Base-by-base conservation (phyloP, 2,329 filamentous ascomycete species). In the Rhynchosporium secalis region DNA sequence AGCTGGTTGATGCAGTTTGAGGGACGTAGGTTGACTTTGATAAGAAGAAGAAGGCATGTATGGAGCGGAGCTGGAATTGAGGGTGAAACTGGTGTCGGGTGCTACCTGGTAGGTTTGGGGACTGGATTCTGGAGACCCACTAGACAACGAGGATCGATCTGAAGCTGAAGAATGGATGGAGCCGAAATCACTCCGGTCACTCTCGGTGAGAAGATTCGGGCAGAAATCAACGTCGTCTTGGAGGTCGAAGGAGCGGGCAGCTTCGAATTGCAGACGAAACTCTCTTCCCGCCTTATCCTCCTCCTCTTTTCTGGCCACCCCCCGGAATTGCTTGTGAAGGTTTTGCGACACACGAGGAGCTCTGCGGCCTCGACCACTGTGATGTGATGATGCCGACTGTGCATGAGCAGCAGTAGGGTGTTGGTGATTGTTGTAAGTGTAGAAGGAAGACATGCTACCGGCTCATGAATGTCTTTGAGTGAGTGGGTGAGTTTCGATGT, bases 171-270 rank as follows among this genome's bases (percentile, higher is more conserved):
- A 96, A 78, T 94, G 91, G 69, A 97, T 96, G 60, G 92, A 96
- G 72, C 93, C 89, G 75, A 96, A 81, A 91, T 97, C 68, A 52
- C 55, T 71, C 75, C 96, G 81, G 90, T 97, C 68, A 55, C 55
- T 71, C 67, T 97, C 93, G 41, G 92, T 96, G 80, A 98, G 81
- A 70, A 98, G 84, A 75, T 89, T 87, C 66, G 94, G 94, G 78
- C 93, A 97, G 78, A 98, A 98, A 77, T 96, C 89, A 79, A 96
- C 84, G 76, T 98, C 94, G 75, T 98, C 94, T 73, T 97, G 94
- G 66, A 98, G 83, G 71, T 98, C 94, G 73, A 98, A 98, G 9
- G 93, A 96, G 63, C 92, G 87, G 63, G 91, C 92, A 67, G 92
- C 90, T 79, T 98, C 93, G 71, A 96, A 96, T 74, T 92, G 88